A percentile compares a stretch with the other conserved stretches of the same genome.
phyloP scores from a whole-genome alignment of 78 protist species.

The Dictyostelium capitatum region DNA sequence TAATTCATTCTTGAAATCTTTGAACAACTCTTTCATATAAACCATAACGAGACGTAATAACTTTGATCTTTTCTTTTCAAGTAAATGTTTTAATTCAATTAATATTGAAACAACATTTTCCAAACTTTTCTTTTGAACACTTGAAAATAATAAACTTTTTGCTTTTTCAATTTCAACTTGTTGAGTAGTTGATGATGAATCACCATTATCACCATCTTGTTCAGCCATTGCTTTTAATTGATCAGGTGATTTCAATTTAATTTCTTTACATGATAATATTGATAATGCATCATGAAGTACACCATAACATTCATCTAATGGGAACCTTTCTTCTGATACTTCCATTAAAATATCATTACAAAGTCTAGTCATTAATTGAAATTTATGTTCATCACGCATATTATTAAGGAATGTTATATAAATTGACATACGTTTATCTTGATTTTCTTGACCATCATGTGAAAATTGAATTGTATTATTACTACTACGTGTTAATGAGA shows the following conservation, averaged over 20 bases:
- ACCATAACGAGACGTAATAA: slow-evolving; percentile 67
- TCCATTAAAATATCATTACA: slow-evolving; percentile 63
- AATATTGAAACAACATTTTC: slow-evolving; percentile 86
- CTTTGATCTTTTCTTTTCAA: slow-evolving; percentile 87
- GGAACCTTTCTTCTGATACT: slow-evolving; percentile 66
- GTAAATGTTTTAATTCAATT: slow-evolving; percentile 76
- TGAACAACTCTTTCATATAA: slow-evolving; percentile 51
- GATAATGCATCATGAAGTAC: slow-evolving; percentile 79
- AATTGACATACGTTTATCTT: slow-evolving; percentile 74
- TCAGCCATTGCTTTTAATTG: background rate
- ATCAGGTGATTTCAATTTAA: slow-evolving; percentile 47
- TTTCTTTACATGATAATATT: slow-evolving; percentile 83
- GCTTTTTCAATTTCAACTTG: slow-evolving; percentile 32
- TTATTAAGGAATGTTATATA: slow-evolving; percentile 67
- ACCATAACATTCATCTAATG: slow-evolving; percentile 16
- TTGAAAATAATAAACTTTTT: background rate
- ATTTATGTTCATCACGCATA: slow-evolving; percentile 76
- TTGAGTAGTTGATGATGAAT: background rate
- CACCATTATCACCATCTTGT: slow-evolving; percentile 1
- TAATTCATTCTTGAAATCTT: slow-evolving; percentile 82
- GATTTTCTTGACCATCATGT: slow-evolving; percentile 27
- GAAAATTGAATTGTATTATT: slow-evolving; percentile 3
- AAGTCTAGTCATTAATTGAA: slow-evolving; percentile 60
- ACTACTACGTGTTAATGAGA: background rate
- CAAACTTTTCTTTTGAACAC: slow-evolving; percentile 82